Evolutionary conservation across 2,329 filamentous ascomycete species (phyloP).

Genomic region (Furcasterigmium furcatum): DNA sequence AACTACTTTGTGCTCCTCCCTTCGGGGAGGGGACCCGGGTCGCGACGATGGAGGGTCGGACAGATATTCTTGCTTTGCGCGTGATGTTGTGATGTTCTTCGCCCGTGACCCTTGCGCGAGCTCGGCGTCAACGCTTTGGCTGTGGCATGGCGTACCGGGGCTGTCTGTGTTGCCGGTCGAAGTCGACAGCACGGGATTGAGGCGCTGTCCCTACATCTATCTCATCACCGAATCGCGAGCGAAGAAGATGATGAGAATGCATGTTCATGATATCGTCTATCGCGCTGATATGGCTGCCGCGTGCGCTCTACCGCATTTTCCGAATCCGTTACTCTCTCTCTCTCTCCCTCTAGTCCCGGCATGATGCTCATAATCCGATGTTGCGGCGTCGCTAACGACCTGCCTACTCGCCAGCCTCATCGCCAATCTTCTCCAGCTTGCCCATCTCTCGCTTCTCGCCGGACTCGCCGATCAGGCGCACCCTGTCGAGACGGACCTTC

Average conservation of each 20-base stretch:
- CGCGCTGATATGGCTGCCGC: no score
- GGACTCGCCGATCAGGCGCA: constrained; percentile 80
- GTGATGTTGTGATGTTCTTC: constrained; percentile 9
- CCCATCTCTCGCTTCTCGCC: constrained; percentile 92
- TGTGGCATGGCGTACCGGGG: no score
- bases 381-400: neutral
- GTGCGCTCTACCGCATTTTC: no score
- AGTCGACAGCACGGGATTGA: no score
- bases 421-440: constrained; percentile 91
- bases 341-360: no score
- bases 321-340: neutral
- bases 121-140: no score
- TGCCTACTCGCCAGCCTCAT: constrained; percentile 61
- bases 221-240: no score
- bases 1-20: constrained; percentile 17
- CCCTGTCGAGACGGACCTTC: constrained; percentile 77
- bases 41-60: constrained; percentile 3
- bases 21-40: constrained; percentile 1
- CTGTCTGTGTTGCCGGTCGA: no score
- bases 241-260: no score
- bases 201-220: no score
- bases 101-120: no score
- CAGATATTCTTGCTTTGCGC: constrained; percentile 3
- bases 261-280: neutral
- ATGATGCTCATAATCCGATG: no score